phyloP scores from a whole-genome alignment of 331 rosid genomes.

The Pyracantha coccinea region DNA sequence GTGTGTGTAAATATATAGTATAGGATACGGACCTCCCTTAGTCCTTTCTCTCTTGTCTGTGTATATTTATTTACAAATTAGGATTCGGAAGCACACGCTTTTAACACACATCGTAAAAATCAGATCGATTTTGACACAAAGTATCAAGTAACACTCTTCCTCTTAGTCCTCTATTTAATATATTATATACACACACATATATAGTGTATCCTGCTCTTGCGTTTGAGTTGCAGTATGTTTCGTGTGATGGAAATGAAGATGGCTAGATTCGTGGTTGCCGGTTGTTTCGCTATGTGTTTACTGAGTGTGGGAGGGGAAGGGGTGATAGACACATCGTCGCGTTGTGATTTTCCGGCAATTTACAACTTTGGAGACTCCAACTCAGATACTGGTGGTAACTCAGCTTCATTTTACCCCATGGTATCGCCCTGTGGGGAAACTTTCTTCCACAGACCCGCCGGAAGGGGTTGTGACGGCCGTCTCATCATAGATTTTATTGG shows the following conservation, averaged over 20 bases:
- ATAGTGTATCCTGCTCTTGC: not conserved
- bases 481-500: conserved; percentile 65
- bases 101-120: too few relatives aligned
- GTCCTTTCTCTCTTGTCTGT: too few relatives aligned
- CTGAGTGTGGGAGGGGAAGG: conserved; percentile 19
- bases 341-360: conserved; percentile 57
- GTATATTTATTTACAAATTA: too few relatives aligned
- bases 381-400: conserved; percentile 81
- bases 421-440: conserved; percentile 53
- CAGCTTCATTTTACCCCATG: conserved; percentile 61
- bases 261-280: not conserved
- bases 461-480: conserved; percentile 73
- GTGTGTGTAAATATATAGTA: too few relatives aligned
- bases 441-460: conserved; percentile 53
- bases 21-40: too few relatives aligned
- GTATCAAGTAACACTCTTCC: not conserved
- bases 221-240: not conserved
- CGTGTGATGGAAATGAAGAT: conserved; percentile 20
- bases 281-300: conserved; percentile 11
- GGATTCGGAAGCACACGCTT: too few relatives aligned
- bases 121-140: not conserved
- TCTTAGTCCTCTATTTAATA: too few relatives aligned
- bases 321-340: not conserved
- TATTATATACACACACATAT: too few relatives aligned
- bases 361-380: conserved; percentile 90